Base-by-base conservation (phyloP, 495 filamentous ascomycete genomes). In the Aspergillus indologenus region DNA sequence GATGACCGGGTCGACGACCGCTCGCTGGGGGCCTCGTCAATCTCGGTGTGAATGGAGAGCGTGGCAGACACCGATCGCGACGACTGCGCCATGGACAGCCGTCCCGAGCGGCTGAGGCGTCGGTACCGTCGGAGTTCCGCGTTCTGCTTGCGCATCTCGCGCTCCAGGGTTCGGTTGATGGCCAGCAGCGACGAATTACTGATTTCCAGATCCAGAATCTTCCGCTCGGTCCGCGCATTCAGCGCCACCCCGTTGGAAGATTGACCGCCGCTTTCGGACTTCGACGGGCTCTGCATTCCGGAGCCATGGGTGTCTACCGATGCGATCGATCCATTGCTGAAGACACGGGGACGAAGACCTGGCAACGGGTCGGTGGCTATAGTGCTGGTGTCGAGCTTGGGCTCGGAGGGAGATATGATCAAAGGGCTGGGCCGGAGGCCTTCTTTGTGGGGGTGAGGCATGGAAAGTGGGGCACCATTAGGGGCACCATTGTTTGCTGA, bases 181-280 rank as follows among this genome's bases (percentile, higher is more conserved):
- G 95, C 95, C 26, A 96, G 81, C 8, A 99, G 83, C 21, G 91
- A 96, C 2, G 91, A 93, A 63, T 99, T 99, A 60, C 90, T 96
- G 59, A 99, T 99, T 67, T 99, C 90, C n/a, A 99, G 78, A 69
- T 99, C 94, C 62, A 98, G 78, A 26, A 99, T 92, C 72, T 97
- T 98, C 56, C 94, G 85, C 72, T 97, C 94, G 7, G 90, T 86
- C 17, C 94, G 85, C 7, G 94, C 94, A 70, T 89, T 93, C 12
- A 88, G 81, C 2, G 92, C 91, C 9, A 86, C 73, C 42, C 92
- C 90, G 53, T 79, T 87, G 53, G 82, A 45, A 8, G 60, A 60
- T 5, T 4, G 34, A 2, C 34, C 34, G 34, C 70, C 22, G 82
- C 80, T 54, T 43, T 78, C 72, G 4, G 72, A 66, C 45, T 77